Conservation (phyloP, 2,329 filamentous ascomycete genomes). For the Neofusicoccum cordaticola region DNA sequence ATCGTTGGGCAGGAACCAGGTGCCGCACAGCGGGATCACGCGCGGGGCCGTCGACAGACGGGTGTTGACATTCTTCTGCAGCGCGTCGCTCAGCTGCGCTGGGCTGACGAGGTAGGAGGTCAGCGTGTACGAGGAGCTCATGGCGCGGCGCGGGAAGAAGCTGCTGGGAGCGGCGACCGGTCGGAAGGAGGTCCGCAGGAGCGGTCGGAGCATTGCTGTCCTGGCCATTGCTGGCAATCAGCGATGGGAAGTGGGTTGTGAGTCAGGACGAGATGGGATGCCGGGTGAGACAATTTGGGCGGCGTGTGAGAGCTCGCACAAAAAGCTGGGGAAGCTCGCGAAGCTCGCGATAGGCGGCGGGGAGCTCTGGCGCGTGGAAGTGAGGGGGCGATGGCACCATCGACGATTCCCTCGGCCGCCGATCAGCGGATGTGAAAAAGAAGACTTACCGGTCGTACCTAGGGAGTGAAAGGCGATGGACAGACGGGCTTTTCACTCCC, state of each 20-base stretch:
- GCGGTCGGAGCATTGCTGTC: constrained; percentile 7
- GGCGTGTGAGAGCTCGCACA: background rate
- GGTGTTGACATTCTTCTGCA: constrained; percentile 77
- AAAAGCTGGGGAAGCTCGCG: constrained; percentile 4
- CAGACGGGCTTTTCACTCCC: background rate
- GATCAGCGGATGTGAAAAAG: constrained; percentile 4
- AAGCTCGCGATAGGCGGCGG: constrained; percentile 2
- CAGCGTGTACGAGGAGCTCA: constrained; percentile 46
- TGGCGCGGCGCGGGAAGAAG: constrained; percentile 29
- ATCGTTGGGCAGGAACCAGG: constrained; percentile 97
- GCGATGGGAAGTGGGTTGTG: background rate
- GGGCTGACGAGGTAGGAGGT: constrained; percentile 85
- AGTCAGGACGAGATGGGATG: background rate
- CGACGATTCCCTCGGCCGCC: constrained; percentile 9
- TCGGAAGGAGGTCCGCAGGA: background rate
- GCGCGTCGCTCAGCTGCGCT: constrained; percentile 73
- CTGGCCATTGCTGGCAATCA: constrained; percentile 10
- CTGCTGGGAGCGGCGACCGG: background rate
- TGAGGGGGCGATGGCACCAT: constrained; percentile 12
- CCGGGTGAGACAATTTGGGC: background rate
- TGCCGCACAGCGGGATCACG: constrained; percentile 83
- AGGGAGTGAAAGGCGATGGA: background rate
- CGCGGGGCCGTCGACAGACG: constrained; percentile 78
- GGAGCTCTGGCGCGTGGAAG: constrained; percentile 10
- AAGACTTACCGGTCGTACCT: background rate